phyloP scores from a whole-genome alignment of 208 protist species.

The Endotrypanum monterogeii region DNA sequence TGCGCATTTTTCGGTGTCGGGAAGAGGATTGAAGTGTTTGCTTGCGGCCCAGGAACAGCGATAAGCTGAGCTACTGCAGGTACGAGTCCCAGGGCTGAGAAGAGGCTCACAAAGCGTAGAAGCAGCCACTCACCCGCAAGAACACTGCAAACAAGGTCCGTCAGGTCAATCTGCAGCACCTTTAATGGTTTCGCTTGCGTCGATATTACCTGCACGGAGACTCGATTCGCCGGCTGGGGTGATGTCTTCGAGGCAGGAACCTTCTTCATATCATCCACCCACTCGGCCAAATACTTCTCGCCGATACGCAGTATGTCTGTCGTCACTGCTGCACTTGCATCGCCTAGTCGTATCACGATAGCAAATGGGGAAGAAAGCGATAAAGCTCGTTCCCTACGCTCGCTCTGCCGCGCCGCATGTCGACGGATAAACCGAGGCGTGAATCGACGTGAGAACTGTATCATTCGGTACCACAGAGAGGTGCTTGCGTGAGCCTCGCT shows the following conservation, averaged over 20 bases:
- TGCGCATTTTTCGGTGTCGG: slow-evolving; percentile 1
- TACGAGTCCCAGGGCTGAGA: slow-evolving; percentile 11
- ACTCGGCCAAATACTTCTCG: slow-evolving; percentile 4
- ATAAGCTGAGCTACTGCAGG: slow-evolving; percentile 13
- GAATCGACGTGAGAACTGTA: neutral
- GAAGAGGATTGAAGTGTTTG: slow-evolving; percentile 17
- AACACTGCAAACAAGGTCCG: slow-evolving; percentile 17
- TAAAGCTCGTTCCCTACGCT: slow-evolving; percentile 1
- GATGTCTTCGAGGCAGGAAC: slow-evolving; percentile 2
- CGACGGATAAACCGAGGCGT: neutral
- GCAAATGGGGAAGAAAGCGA: slow-evolving; percentile 26
- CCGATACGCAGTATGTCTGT: neutral
- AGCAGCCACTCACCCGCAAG: slow-evolving; percentile 31
- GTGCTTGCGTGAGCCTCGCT: neutral
- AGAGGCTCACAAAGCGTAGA: slow-evolving; percentile 11
- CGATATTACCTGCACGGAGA: slow-evolving; percentile 11
- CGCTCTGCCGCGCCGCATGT: neutral
- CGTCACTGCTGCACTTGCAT: neutral
- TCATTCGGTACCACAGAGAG: neutral
- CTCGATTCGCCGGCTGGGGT: neutral
- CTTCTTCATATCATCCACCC: neutral
- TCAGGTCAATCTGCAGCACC: slow-evolving; percentile 13
- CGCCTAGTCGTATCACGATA: slow-evolving; percentile 3
- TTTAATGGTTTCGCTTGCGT: neutral
- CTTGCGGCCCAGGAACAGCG: slow-evolving; percentile 10